phyloP scores from a whole-genome alignment of 1,139 yeast genomes.

The Pichia sp. region DNA sequence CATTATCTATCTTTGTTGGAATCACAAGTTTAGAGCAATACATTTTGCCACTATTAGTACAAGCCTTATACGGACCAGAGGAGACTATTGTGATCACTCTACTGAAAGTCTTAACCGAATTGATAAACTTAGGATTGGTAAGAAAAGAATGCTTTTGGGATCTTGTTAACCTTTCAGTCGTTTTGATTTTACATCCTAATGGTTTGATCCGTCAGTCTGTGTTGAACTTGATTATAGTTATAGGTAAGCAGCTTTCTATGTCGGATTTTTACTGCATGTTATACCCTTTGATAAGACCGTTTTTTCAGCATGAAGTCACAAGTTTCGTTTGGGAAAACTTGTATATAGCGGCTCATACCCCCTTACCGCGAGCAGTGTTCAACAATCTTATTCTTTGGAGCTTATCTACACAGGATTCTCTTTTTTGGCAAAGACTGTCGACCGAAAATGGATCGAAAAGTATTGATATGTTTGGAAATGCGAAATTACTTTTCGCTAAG shows the following conservation, averaged over 20 bases:
- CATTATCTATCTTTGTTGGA: conserved; percentile 77
- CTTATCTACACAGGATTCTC: conserved; percentile 54
- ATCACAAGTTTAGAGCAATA: conserved; percentile 81
- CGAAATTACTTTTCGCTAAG: conserved; percentile 37
- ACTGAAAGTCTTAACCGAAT: conserved; percentile 57
- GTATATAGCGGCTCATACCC: conserved; percentile 59
- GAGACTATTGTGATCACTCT: conserved; percentile 80
- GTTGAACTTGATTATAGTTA: conserved; percentile 54
- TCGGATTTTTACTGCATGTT: conserved; percentile 83
- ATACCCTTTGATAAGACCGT: conserved; percentile 77
- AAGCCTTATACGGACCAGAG: conserved; percentile 77
- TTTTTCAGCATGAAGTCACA: conserved; percentile 68
- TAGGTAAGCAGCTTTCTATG: conserved; percentile 57
- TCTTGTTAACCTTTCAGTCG: conserved; percentile 42
- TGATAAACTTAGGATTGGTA: conserved; percentile 53
- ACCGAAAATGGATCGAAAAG: conserved; percentile 32
- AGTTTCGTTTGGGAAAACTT: conserved; percentile 61
- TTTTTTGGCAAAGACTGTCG: conserved; percentile 63
- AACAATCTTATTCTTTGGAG: conserved; percentile 74
- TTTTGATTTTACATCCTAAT: conserved; percentile 75
- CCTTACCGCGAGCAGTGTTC: conserved; percentile 63
- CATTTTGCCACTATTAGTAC: conserved; percentile 75
- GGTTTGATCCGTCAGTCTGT: conserved; percentile 78
- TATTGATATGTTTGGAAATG: conserved; percentile 42
- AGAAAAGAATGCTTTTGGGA: conserved; percentile 48